These are phyloP conservation scores for Achlya hypogyna DNA, from an alignment of 352 stramenopile genomes.

Conservation along the genomic window DNA sequence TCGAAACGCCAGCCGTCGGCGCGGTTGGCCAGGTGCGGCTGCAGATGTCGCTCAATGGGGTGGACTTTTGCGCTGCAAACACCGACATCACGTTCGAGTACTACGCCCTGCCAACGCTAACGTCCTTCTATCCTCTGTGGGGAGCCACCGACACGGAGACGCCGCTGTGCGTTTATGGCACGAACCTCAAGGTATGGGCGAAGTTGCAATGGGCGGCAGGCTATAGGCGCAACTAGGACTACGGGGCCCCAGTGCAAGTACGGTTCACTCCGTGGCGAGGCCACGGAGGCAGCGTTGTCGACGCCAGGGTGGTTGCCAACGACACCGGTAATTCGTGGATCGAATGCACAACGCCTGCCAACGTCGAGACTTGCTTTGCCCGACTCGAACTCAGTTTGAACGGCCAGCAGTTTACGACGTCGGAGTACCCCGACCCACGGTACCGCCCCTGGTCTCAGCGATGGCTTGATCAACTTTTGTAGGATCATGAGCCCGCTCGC, in stretches of 20 bases:
- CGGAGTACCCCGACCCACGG: constrained; percentile 16
- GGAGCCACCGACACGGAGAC: not conserved
- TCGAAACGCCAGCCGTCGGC: not conserved
- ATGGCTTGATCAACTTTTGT: not conserved
- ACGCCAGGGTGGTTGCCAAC: not conserved
- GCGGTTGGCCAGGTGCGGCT: not conserved
- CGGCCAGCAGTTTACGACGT: constrained; percentile 9
- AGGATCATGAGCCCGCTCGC: not conserved
- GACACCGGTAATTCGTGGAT: not conserved
- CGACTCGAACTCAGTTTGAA: constrained; percentile 17
- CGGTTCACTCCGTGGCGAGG: constrained; percentile 5
- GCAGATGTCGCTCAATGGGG: constrained; percentile 13
- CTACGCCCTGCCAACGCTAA: constrained; percentile 4
- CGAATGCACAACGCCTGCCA: not conserved
- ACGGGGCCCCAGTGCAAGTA: constrained; percentile 11
- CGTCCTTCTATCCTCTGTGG: not conserved
- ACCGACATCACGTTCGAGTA: not conserved
- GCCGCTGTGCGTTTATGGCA: not conserved
- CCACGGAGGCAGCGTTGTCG: not conserved
- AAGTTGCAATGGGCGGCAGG: not conserved
- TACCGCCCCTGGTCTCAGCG: not conserved
- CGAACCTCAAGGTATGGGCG: not conserved
- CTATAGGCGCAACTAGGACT: constrained; percentile 5
- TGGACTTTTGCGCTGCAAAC: not conserved
- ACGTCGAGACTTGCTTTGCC: not conserved